Conservation (phyloP, 306 rosid genomes). For the Gastrolobium villosum region DNA sequence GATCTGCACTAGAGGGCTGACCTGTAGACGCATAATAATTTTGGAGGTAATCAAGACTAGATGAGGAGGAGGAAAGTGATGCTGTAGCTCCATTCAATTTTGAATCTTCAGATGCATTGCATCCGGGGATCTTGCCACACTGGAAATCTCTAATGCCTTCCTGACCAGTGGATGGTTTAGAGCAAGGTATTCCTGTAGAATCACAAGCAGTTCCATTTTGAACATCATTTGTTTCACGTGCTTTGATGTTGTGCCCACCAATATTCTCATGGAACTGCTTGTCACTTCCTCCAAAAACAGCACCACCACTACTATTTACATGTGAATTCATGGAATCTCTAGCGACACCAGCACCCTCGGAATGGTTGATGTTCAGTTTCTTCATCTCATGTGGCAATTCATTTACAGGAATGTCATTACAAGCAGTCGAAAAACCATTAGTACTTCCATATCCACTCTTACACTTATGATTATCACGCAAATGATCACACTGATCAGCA, state of each 20-base stretch:
- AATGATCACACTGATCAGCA: conserved; percentile 37
- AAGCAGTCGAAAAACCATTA: conserved; percentile 38
- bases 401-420: conserved; percentile 42
- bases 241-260: conserved; percentile 48
- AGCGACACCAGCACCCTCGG: conserved; percentile 46
- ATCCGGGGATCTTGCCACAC: conserved; percentile 53
- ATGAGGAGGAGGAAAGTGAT: conserved; percentile 57
- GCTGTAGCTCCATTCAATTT: conserved; percentile 52
- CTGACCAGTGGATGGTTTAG: conserved; percentile 51
- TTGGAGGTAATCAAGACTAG: conserved; percentile 45
- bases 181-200: conserved; percentile 52
- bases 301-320: conserved; percentile 48
- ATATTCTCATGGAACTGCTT: conserved; percentile 40
- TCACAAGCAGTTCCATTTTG: conserved; percentile 49
- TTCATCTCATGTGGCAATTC: conserved; percentile 67
- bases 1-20: conserved; percentile 42
- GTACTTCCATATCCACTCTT: conserved; percentile 41
- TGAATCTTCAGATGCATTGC: conserved; percentile 44
- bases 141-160: conserved; percentile 45
- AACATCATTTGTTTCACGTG: conserved; percentile 33
- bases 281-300: conserved; percentile 50
- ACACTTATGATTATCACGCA: conserved; percentile 42
- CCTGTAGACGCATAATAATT: conserved; percentile 47
- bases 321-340: conserved; percentile 36
- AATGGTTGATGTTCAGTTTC: conserved; percentile 68